Conservation (phyloP, 2,329 filamentous ascomycete species). For the Cladosporium austrohemisphaericum region DNA sequence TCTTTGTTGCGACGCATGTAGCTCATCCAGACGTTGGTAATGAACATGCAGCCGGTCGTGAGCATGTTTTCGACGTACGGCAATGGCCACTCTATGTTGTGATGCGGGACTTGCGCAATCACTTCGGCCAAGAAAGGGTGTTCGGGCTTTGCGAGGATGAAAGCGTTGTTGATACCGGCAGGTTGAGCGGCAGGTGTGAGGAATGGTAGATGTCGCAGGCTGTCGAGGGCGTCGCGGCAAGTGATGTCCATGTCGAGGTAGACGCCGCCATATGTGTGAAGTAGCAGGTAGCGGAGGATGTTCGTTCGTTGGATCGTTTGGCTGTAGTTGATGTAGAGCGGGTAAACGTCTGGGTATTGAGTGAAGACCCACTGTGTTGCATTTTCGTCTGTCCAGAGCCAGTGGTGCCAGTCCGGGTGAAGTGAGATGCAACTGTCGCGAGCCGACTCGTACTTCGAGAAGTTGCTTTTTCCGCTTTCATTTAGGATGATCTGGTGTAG, state of each 20-base stretch:
- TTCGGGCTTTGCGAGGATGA: slow-evolving; percentile 25
- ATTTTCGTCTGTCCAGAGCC: slow-evolving; percentile 26
- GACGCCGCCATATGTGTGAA: slow-evolving; percentile 29
- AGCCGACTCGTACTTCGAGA: slow-evolving; percentile 21
- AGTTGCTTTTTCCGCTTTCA: slow-evolving; percentile 17
- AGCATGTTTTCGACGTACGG: slow-evolving; percentile 33
- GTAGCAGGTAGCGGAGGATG: slow-evolving; percentile 27
- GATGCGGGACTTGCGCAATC: slow-evolving; percentile 20
- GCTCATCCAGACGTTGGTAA: slow-evolving; percentile 28
- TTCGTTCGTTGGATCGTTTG: slow-evolving; percentile 31
- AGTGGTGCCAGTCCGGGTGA: slow-evolving; percentile 24
- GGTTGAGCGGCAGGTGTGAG: slow-evolving; percentile 28
- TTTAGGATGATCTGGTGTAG: slow-evolving; percentile 29
- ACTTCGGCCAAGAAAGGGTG: slow-evolving; percentile 25
- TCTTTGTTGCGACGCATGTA: slow-evolving; percentile 19
- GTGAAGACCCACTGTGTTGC: slow-evolving; percentile 23
- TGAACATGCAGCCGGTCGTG: slow-evolving; percentile 30
- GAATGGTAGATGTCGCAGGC: slow-evolving; percentile 23
- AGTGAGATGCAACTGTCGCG: slow-evolving; percentile 23
- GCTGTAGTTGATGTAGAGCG: slow-evolving; percentile 23
- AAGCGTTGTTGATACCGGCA: slow-evolving; percentile 32
- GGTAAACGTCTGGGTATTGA: slow-evolving; percentile 25
- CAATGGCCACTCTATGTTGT: slow-evolving; percentile 25
- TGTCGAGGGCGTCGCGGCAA: slow-evolving; percentile 24
- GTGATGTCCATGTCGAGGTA: slow-evolving; percentile 30